These are phyloP conservation scores for Galerina sulciceps DNA, from an alignment of 768 basidiomycete genomes.

Conservation along the genomic window DNA sequence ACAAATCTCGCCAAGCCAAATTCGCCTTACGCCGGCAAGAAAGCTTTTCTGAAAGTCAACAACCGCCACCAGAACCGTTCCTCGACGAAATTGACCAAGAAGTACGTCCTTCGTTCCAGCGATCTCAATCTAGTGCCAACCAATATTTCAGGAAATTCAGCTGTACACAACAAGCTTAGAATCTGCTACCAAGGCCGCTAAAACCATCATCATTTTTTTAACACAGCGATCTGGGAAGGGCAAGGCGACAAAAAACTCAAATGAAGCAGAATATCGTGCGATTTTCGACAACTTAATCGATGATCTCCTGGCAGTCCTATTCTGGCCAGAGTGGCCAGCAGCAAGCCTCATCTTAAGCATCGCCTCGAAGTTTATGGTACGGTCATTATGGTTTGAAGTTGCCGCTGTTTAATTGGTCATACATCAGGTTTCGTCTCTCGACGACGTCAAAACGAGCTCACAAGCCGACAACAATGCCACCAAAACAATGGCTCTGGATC, in stretches of 20 bases:
- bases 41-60: constrained; percentile 51
- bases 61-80: constrained; percentile 44
- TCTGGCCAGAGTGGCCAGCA: constrained; percentile 98
- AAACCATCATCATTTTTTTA: constrained; percentile 80
- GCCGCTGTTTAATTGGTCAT: neutral
- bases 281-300: constrained; percentile 92
- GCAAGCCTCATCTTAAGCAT: constrained; percentile 82
- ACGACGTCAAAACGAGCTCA: constrained; percentile 74
- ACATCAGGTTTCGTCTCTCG: constrained; percentile 76
- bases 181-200: constrained; percentile 83
- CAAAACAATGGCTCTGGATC: constrained; percentile 90
- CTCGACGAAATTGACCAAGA: constrained; percentile 73
- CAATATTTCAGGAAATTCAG: constrained; percentile 59
- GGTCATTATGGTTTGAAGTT: neutral
- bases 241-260: constrained; percentile 87
- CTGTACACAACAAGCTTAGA: constrained; percentile 77
- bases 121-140: neutral
- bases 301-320: constrained; percentile 86
- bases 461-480: constrained; percentile 81
- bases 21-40: constrained; percentile 68
- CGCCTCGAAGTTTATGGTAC: constrained; percentile 84
- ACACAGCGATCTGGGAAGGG: constrained; percentile 84
- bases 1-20: constrained; percentile 63
- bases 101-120: constrained; percentile 35
- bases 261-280: constrained; percentile 91